Percentiles rank a stretch among this genome's conserved stretches.
These are phyloP conservation scores for Pseudovirgaria hyperparasitica DNA, from an alignment of 2,329 filamentous ascomycete genomes.

Conservation along the genomic window DNA sequence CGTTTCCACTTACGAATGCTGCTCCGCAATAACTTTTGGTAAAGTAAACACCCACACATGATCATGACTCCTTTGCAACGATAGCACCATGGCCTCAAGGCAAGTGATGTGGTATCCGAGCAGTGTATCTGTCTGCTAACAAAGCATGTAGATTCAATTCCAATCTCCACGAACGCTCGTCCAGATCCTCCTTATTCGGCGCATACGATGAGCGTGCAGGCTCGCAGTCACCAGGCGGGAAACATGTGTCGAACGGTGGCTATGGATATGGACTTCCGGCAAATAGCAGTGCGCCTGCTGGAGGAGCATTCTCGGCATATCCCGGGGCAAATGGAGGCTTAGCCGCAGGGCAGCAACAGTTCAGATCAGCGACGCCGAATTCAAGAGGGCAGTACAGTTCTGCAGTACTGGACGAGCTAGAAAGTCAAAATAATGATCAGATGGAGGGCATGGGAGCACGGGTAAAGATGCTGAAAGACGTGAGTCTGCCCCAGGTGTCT, in stretches of 20 bases:
- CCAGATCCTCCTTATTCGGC: conserved; percentile 26
- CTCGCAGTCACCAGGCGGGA: conserved; percentile 19
- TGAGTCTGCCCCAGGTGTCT: conserved; percentile 42
- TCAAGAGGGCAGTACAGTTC: conserved; percentile 80
- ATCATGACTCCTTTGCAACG: no score
- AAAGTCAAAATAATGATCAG: conserved; percentile 88
- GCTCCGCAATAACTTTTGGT: no score
- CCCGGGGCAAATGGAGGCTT: conserved; percentile 9
- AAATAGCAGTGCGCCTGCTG: conserved; percentile 2
- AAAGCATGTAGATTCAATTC: conserved; percentile 9
- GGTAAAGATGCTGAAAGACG: conserved; percentile 78
- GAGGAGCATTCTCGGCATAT: conserved; percentile 21
- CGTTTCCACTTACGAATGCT: no score
- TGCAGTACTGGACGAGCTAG: conserved; percentile 80
- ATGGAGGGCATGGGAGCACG: conserved; percentile 85
- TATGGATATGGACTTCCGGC: conserved; percentile 13
- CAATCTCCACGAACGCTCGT: conserved; percentile 13
- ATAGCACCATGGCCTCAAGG: no score
- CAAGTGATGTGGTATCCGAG: no score
- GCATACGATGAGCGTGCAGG: conserved; percentile 23
- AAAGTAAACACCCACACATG: no score
- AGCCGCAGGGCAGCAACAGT: conserved; percentile 9
- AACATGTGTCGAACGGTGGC: conserved; percentile 6
- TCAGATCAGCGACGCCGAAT: conserved; percentile 32
- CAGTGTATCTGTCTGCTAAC: no score